These are phyloP conservation scores for Orbilia quercus DNA, from an alignment of 2,329 filamentous ascomycete genomes.

Conservation along the genomic window DNA sequence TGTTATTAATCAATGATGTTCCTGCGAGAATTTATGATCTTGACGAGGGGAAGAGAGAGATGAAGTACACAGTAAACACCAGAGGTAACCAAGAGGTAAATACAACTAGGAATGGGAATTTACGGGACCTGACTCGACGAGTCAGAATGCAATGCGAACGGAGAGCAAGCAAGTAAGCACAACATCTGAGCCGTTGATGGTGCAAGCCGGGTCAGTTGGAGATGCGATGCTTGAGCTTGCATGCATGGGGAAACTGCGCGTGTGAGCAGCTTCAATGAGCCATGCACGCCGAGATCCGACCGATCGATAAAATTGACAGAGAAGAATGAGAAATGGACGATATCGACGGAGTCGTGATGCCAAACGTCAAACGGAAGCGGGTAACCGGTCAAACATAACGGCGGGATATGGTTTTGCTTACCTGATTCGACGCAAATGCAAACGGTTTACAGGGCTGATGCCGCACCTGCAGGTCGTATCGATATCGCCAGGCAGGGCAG, in stretches of 20 bases:
- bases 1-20: no score
- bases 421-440: background rate
- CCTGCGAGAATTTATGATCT: no score
- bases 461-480: conserved; percentile 6
- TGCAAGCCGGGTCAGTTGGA: conserved; percentile 16
- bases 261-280: conserved; percentile 13
- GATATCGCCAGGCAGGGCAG: conserved; percentile 12
- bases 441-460: conserved; percentile 5
- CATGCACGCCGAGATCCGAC: no score
- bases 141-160: background rate
- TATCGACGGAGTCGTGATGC: no score
- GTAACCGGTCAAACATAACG: no score
- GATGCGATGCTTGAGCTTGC: conserved; percentile 4
- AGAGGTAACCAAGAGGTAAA: background rate
- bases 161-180: background rate
- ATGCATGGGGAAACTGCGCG: conserved; percentile 31
- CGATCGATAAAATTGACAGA: no score
- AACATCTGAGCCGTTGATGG: conserved; percentile 41
- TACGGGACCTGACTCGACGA: background rate
- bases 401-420: background rate
- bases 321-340: no score
- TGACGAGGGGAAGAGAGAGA: no score
- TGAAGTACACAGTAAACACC: no score
- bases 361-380: no score
- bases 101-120: background rate